Conservation (phyloP, 768 basidiomycete species). For the Tylopilus plumbeoviolaceoides region DNA sequence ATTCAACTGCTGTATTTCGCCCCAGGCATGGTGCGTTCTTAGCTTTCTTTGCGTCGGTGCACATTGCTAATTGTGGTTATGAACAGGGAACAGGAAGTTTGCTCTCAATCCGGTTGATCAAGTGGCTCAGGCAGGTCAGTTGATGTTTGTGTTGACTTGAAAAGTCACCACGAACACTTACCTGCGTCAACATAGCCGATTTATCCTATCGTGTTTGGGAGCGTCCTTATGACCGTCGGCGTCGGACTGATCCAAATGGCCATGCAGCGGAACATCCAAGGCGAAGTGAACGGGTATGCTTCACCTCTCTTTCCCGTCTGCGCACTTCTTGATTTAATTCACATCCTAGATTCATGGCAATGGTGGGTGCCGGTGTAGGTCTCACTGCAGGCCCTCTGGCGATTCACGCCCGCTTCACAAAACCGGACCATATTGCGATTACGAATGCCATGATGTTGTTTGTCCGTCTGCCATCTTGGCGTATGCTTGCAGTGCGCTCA, state of each 20-base stretch:
- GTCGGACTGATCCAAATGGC: constrained; percentile 43
- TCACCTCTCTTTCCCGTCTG: background rate
- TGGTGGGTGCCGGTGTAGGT: constrained; percentile 44
- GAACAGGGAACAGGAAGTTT: constrained; percentile 38
- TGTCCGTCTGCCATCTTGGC: constrained; percentile 28
- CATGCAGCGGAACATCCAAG: constrained; percentile 36
- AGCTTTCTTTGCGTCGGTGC: no score
- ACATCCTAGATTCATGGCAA: constrained; percentile 37
- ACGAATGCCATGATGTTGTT: constrained; percentile 43
- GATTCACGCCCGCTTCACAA: constrained; percentile 44
- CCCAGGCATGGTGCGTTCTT: constrained; percentile 40
- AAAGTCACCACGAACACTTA: background rate
- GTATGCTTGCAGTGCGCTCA: background rate
- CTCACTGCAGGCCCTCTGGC: constrained; percentile 35
- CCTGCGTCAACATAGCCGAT: constrained; percentile 31
- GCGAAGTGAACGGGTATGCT: constrained; percentile 34
- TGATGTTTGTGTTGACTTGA: background rate
- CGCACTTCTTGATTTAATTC: background rate
- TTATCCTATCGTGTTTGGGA: constrained; percentile 39
- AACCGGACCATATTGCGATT: constrained; percentile 39
- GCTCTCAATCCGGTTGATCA: constrained; percentile 34
- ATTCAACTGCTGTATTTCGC: constrained; percentile 47
- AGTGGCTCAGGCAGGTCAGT: constrained; percentile 34
- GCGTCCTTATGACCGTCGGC: constrained; percentile 33
- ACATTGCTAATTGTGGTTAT: background rate